Conservation (phyloP, 805 yeast genomes). For the Danielia reshetovae region DNA sequence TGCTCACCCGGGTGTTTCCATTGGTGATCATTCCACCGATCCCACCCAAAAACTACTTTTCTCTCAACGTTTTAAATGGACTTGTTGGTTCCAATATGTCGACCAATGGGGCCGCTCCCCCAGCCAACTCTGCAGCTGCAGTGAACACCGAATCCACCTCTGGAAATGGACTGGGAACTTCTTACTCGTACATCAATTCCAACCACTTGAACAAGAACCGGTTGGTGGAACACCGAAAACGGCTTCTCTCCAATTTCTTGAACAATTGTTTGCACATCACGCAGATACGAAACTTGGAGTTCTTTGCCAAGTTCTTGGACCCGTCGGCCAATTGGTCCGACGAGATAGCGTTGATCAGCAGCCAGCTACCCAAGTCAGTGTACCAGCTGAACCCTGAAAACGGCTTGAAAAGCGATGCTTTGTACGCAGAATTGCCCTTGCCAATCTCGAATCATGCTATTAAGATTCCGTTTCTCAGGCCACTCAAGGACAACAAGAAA, state of each 20-base stretch:
- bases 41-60: constrained; percentile 52
- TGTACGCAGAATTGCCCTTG: constrained; percentile 32
- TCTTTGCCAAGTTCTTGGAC: constrained; percentile 75
- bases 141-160: not conserved
- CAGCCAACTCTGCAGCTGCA: constrained; percentile 1
- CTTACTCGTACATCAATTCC: constrained; percentile 37
- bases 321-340: constrained; percentile 85
- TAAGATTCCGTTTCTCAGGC: constrained; percentile 29
- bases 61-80: constrained; percentile 32
- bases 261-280: constrained; percentile 64
- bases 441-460: constrained; percentile 26
- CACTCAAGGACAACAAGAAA: constrained; percentile 9
- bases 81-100: constrained; percentile 19
- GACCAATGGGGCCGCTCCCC: constrained; percentile 3
- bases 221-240: constrained; percentile 43
- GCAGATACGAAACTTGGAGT: constrained; percentile 52
- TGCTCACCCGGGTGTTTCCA: constrained; percentile 71
- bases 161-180: constrained; percentile 2
- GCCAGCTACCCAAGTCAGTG: constrained; percentile 38
- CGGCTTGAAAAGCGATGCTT: constrained; percentile 33
- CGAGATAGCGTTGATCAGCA: constrained; percentile 38
- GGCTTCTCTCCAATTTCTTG: constrained; percentile 54
- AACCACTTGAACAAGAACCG: constrained; percentile 35
- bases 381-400: constrained; percentile 44
- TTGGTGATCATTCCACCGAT: constrained; percentile 87